Evolutionary conservation across 1,139 yeast species (phyloP), one percentile per base, ranked within the genome.

Genomic region (Debaryomyces psychrophilus): DNA sequence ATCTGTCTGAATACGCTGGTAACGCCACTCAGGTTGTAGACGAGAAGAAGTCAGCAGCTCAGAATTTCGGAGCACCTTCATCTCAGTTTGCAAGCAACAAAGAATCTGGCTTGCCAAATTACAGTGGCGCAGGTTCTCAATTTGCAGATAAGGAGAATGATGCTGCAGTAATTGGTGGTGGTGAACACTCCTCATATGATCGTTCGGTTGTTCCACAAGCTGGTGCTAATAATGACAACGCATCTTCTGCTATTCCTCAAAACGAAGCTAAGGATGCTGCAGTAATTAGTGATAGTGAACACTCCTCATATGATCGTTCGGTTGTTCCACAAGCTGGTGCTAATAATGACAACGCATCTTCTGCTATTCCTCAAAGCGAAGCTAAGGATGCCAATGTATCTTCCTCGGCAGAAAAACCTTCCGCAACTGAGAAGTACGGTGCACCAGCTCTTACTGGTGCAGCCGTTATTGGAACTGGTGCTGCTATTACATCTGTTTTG

Each of bases 71-170:
- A 20, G 22, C 4, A 20, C 22, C 5, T 20, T 20, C 5, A 5
- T 5, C 22, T 15, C 33, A 29, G 14, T 29, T 29, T 29, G 8
- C 36, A 11, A 17, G 15, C 34, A 18, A 33, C 12, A 31, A 17
- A 5, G 36, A 31, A 4, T 15, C 35, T 9, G 35, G 15, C 8
- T 31, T 31, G 17, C 35, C 35, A 9, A 18, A 15, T 9, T 31
- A 15, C 18, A 18, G 22, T 4, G 35, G 12, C 8, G 15, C 35
- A 6, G 35, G 15, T 31, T 31, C 35, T 31, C 17, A 11, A 17
- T 31, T 8, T n/a, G 8, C 11, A 71, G 60, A 55, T 55, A 42
- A 54, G 53, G 46, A 37, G 51, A 43, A 52, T 17, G 31, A 11
- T 12, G 8, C 8, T n/a, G 47, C 44, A 25, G 54, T 44, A 39